Conservation (phyloP, 2,329 filamentous ascomycete species). For the Bertia moriformis region DNA sequence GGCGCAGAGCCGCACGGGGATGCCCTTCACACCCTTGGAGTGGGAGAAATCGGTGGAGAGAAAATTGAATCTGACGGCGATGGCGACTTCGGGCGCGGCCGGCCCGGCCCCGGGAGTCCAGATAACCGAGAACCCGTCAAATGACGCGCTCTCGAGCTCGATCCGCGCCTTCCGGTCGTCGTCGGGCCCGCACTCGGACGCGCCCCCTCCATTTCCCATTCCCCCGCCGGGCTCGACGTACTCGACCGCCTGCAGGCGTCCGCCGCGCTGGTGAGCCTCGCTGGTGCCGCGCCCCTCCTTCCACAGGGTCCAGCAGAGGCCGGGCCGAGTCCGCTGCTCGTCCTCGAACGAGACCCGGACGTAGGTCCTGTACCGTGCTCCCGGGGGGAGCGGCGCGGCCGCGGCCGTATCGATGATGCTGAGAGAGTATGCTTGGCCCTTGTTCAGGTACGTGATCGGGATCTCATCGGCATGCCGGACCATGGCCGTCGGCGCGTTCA, state of each 20-base stretch:
- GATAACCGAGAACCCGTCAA: constrained; percentile 82
- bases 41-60: constrained; percentile 97
- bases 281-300: constrained; percentile 93
- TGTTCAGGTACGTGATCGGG: constrained; percentile 94
- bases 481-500: constrained; percentile 95
- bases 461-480: constrained; percentile 80
- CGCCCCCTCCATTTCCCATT: constrained; percentile 39
- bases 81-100: constrained; percentile 54
- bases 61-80: constrained; percentile 94
- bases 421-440: constrained; percentile 84
- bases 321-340: constrained; percentile 72
- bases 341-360: constrained; percentile 96
- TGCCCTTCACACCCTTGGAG: constrained; percentile 95
- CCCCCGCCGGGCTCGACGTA: no score
- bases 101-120: constrained; percentile 67
- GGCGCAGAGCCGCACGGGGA: constrained; percentile 80
- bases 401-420: constrained; percentile 67
- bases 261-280: constrained; percentile 84
- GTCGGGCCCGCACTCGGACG: constrained; percentile 28
- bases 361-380: constrained; percentile 71
- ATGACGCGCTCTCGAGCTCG: constrained; percentile 64
- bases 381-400: constrained; percentile 37
- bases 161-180: constrained; percentile 55
- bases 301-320: constrained; percentile 79
- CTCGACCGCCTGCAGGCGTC: constrained; percentile 86